phyloP scores from a whole-genome alignment of 2,329 filamentous ascomycete species.

The Fusarium stilboides region DNA sequence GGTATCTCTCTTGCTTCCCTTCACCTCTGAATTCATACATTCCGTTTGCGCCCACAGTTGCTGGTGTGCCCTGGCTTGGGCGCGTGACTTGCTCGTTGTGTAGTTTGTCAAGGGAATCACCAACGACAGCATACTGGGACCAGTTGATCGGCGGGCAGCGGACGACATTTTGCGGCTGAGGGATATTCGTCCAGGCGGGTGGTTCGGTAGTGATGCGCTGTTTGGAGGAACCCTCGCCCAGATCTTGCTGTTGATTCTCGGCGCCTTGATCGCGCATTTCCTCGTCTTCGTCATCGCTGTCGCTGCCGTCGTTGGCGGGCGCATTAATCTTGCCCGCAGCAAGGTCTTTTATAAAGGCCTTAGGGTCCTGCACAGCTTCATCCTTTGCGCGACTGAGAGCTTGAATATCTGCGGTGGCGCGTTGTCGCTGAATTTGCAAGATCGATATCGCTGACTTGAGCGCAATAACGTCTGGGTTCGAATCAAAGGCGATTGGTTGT shows the following conservation, averaged over 20 bases:
- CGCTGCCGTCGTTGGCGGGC: conserved; percentile 49
- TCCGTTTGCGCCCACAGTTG: conserved; percentile 60
- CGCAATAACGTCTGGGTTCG: conserved; percentile 89
- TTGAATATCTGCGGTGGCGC: conserved; percentile 82
- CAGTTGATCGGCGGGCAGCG: conserved; percentile 93
- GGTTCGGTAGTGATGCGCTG: conserved; percentile 46
- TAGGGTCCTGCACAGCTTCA: conserved; percentile 78
- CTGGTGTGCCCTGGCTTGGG: conserved; percentile 72
- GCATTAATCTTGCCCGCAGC: conserved; percentile 70
- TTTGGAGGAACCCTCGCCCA: conserved; percentile 43
- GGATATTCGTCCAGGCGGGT: conserved; percentile 74
- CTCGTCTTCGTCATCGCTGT: conserved; percentile 51
- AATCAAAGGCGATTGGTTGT: conserved; percentile 70
- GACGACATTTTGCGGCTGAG: conserved; percentile 84
- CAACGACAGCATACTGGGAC: conserved; percentile 93
- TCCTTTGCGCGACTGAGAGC: conserved; percentile 78
- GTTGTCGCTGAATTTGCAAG: conserved; percentile 86
- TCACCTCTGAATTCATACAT: conserved; percentile 66
- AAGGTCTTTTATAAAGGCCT: conserved; percentile 79
- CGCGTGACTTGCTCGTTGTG: conserved; percentile 83
- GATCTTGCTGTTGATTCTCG: conserved; percentile 50
- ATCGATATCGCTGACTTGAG: conserved; percentile 88
- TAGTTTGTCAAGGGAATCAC: conserved; percentile 82
- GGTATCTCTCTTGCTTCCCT: conserved; percentile 61
- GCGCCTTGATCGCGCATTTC: conserved; percentile 48